These are phyloP conservation scores for Podospora comata DNA, from an alignment of 495 filamentous ascomycete genomes.

Conservation along the genomic window DNA sequence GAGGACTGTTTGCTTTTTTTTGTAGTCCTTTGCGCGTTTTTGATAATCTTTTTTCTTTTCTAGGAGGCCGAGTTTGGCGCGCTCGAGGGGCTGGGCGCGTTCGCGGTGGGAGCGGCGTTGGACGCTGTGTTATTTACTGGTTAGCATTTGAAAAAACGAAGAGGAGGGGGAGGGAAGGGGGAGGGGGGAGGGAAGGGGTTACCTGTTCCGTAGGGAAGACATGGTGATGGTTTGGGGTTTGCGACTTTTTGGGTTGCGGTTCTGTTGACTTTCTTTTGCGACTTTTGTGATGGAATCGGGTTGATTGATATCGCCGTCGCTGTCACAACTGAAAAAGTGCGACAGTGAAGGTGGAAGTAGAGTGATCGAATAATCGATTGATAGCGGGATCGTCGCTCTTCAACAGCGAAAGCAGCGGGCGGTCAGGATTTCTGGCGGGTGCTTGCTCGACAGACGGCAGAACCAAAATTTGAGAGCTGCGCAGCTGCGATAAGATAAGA, in stretches of 20 bases:
- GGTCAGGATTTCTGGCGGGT: background rate
- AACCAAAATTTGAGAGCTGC: background rate
- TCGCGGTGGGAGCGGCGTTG: slow-evolving; percentile 62
- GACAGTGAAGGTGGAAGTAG: background rate
- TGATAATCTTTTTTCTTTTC: slow-evolving; percentile 69
- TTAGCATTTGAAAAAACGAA: background rate
- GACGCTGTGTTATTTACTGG: slow-evolving; percentile 20
- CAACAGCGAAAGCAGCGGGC: background rate
- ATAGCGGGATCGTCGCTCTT: background rate
- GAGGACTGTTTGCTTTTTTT: slow-evolving; percentile 75
- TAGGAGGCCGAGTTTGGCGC: slow-evolving; percentile 41
- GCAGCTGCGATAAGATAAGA: background rate
- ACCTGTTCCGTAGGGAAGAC: slow-evolving; percentile 39
- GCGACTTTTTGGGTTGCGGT: background rate
- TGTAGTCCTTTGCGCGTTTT: slow-evolving; percentile 84
- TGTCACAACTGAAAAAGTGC: background rate
- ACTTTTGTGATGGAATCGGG: background rate
- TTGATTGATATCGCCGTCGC: background rate
- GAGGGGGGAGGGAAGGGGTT: slow-evolving; percentile 11
- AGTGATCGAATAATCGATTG: background rate
- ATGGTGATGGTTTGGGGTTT: slow-evolving; percentile 17
- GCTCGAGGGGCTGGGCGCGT: slow-evolving; percentile 79
- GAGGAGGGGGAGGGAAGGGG: background rate
- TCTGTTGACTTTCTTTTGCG: background rate
- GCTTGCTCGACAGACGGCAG: background rate